Evolutionary conservation across 495 filamentous ascomycete genomes (phyloP).

Genomic region (Penicillium odoratum): DNA sequence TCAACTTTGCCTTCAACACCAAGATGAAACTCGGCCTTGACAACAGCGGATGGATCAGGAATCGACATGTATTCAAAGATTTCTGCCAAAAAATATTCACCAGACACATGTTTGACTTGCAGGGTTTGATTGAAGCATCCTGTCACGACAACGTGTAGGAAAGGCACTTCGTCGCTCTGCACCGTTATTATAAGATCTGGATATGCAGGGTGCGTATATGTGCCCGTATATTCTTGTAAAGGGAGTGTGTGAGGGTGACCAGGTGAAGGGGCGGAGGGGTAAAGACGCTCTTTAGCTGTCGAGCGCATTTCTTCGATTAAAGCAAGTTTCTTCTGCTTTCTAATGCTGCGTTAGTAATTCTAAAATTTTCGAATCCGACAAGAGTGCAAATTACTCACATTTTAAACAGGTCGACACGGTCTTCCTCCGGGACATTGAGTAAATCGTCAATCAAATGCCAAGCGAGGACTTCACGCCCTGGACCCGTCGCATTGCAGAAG

Average conservation of each 20-base stretch:
- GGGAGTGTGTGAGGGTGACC: slow-evolving; percentile 15
- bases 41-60: neutral
- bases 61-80: neutral
- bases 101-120: slow-evolving; percentile 12
- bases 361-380: neutral
- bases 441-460: neutral
- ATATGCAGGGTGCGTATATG: slow-evolving; percentile 15
- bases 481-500: neutral
- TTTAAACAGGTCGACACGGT: neutral
- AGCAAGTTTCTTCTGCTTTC: slow-evolving; percentile 1
- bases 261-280: slow-evolving; percentile 14
- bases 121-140: neutral
- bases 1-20: slow-evolving; percentile 32
- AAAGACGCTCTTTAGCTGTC: slow-evolving; percentile 4
- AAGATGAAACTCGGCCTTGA: slow-evolving; percentile 36
- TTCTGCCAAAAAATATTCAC: slow-evolving; percentile 22
- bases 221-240: slow-evolving; percentile 17
- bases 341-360: neutral
- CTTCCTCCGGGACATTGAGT: neutral
- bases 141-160: slow-evolving; percentile 1
- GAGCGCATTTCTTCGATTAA: neutral
- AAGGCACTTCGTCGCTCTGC: neutral
- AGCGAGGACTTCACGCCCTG: neutral
- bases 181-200: slow-evolving; percentile 4
- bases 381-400: neutral